These are phyloP conservation scores for Microcyclospora pomicola DNA, from an alignment of 2,329 filamentous ascomycete species.

Conservation along the genomic window DNA sequence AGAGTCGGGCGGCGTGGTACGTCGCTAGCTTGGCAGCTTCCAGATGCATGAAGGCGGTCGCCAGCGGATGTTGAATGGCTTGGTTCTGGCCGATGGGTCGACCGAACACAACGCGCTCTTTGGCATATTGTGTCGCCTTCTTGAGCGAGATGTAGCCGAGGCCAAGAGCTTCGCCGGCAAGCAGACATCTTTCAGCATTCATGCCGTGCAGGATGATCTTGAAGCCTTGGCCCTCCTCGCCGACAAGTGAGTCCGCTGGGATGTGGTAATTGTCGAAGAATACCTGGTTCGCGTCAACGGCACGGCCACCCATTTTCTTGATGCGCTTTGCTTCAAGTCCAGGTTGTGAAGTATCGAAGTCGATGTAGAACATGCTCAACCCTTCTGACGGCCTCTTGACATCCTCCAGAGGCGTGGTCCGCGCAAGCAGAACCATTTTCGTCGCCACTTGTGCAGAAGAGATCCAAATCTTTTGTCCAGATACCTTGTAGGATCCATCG, in stretches of 20 bases:
- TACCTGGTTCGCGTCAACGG: slow-evolving; percentile 74
- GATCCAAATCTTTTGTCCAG: slow-evolving; percentile 82
- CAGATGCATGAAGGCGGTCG: slow-evolving; percentile 46
- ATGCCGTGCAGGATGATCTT: slow-evolving; percentile 44
- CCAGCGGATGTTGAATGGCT: slow-evolving; percentile 45
- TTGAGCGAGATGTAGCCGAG: slow-evolving; percentile 55
- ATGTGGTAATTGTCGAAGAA: slow-evolving; percentile 72
- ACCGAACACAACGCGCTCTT: slow-evolving; percentile 40
- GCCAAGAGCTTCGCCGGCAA: slow-evolving; percentile 64
- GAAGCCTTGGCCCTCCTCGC: slow-evolving; percentile 63
- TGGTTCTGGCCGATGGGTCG: slow-evolving; percentile 47
- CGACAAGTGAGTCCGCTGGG: slow-evolving; percentile 50
- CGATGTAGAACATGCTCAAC: slow-evolving; percentile 67
- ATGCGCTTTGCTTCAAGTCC: slow-evolving; percentile 57
- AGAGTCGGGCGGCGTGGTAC: slow-evolving; percentile 46
- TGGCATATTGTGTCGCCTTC: slow-evolving; percentile 30
- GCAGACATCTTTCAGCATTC: slow-evolving; percentile 35
- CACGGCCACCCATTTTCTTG: slow-evolving; percentile 72
- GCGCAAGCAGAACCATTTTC: slow-evolving; percentile 71
- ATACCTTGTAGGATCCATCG: slow-evolving; percentile 49
- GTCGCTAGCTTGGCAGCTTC: slow-evolving; percentile 48
- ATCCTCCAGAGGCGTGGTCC: slow-evolving; percentile 57
- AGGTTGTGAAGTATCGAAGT: slow-evolving; percentile 48
- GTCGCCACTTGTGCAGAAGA: slow-evolving; percentile 68
- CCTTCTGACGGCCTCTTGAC: slow-evolving; percentile 59